Evolutionary conservation across 495 filamentous ascomycete species (phyloP), one percentile per base, ranked within the genome.

Genomic region (Penicillium macrosclerotiorum): DNA sequence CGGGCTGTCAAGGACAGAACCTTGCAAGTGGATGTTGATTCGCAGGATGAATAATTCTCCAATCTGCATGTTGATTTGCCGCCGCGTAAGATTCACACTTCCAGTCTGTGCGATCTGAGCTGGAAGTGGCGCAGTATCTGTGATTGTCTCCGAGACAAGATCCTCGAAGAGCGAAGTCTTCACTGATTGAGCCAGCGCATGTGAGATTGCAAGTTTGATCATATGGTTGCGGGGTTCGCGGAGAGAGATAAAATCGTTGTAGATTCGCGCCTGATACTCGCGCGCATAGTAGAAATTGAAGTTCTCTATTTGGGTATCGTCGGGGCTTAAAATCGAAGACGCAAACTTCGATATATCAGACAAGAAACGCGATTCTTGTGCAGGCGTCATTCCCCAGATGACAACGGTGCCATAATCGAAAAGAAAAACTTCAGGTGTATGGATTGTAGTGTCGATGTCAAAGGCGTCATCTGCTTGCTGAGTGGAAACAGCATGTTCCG

Each of bases 331-430:
- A 60, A 95, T 96, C 53, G 96, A 92, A 17, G 76, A 75, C 59
- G 96, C 94, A 60, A 97, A 98, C 60, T 92, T 95, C n/a, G 88
- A 83, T 38, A 97, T 85, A 54, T 98, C 93, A 46, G 90, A 92
- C 4, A 98, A 71, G 58, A 98, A 95, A 18, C 85, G 77, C 35
- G 85, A 80, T 65, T 98, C 93, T 50, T 98, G 83, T 6, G 79
- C 73, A 6, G 85, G 67, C 1, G 88, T 83, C 92, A 98, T 95
- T 47, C 93, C 93, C 93, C 93, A 98, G 62, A 97, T 91, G n/a
- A 98, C 93, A n/a, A 96, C 88, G n/a, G 95, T 94, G 30, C 93
- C 93, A 58, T 98, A 98, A 53, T 95, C 86, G 61, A 96, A 98
- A 17, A 98, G 77, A 65, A 98, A 97, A 8, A 96, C 77, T 64